Evolutionary conservation across 176 grass and related monocot genomes (phyloP), one percentile per base, ranked within the genome.

Genomic region (Oryza rufipogon): DNA sequence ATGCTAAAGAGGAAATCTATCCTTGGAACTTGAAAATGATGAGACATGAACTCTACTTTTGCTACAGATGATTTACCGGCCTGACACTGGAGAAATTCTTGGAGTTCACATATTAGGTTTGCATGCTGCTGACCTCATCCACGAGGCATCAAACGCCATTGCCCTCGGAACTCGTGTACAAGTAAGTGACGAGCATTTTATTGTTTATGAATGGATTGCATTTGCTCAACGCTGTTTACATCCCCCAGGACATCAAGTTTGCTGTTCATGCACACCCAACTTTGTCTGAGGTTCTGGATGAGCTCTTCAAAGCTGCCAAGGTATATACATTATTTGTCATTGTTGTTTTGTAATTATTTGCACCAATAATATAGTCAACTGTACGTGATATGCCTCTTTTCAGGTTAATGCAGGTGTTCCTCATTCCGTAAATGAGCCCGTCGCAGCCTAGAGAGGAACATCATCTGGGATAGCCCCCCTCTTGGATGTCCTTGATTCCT

Each of bases 71-170:
- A 97, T 97, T 85, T 97, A 90, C 83, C 87, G 94, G 56, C 83
- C 85, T 82, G 94, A 97, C 69, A 97, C 85, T 5, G 94, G 91
- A 19, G 94, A 97, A 84, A 97, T 97, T 88, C 89, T 94, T 77
- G 94, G 94, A 51, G 91, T 97, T 86, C 94, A 97, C 83, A 97
- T 97, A 84, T 88, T 97, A 64, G 91, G 91, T 69, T 78, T 97
- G 87, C 94, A 97, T 94, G 91, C 94, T 81, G 91, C 89, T 25
- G 94, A 97, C 58, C 91, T 97, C 42, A 97, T 97, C 71, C 91
- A 97, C 16, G 91, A 97, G 68, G 91, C 91, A 1, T 97, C 94
- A 45, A 97, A 97, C 85, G 94, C 91, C 42, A 94, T 92, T n/a
- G 91, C 91, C 25, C 75, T 94, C 66, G 94, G 94, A 79, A 94